Conservation (phyloP, 768 basidiomycete species). For the Boletus rubropictus region DNA sequence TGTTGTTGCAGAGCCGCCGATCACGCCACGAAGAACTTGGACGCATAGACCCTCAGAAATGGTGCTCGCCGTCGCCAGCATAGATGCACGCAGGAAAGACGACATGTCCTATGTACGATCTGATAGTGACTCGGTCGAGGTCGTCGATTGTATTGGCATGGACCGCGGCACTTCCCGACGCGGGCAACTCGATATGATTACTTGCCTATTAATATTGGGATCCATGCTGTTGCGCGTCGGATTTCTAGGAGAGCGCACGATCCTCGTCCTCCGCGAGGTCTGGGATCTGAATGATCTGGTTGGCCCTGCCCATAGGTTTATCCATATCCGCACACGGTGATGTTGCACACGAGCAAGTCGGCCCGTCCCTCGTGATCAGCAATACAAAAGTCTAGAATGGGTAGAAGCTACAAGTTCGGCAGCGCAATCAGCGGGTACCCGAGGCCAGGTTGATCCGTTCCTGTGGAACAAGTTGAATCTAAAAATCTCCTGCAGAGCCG, state of each 20-base stretch:
- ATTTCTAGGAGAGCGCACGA: not conserved
- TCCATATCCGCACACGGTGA: not conserved
- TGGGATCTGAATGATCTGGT: not conserved
- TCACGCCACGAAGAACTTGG: not conserved
- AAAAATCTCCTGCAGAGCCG: conserved; percentile 1
- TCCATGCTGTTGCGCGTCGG: not conserved
- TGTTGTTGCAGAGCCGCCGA: not conserved
- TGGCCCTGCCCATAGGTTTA: not conserved
- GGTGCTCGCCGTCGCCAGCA: not conserved
- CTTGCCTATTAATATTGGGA: conserved; percentile 8
- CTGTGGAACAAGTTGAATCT: not conserved
- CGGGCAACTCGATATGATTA: not conserved
- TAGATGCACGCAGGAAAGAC: conserved; percentile 1
- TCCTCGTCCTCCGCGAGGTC: not conserved
- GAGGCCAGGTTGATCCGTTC: conserved; percentile 11
- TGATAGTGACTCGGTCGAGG: not conserved
- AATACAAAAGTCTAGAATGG: not conserved
- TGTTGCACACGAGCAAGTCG: conserved; percentile 2
- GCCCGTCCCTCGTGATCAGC: not conserved
- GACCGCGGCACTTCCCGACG: not conserved
- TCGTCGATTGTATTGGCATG: not conserved
- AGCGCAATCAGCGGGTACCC: not conserved
- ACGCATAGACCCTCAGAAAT: not conserved
- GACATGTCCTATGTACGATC: not conserved
- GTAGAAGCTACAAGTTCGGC: not conserved